phyloP scores from a whole-genome alignment of 306 rosid species.

The Ormosia emarginata region DNA sequence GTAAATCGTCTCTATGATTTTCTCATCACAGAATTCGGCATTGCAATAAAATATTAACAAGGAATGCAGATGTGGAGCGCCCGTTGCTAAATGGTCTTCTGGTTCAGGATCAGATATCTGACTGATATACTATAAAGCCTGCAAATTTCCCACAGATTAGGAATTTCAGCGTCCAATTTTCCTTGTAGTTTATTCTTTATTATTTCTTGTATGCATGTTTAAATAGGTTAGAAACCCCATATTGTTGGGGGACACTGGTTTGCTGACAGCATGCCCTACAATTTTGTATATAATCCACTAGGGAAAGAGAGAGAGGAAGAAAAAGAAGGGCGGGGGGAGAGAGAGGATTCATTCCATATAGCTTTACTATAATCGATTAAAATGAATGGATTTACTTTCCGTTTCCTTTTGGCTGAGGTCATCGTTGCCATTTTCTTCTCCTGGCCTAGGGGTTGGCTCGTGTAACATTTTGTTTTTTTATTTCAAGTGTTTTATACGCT shows the following conservation, averaged over 20 bases:
- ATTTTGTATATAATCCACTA: constrained; percentile 35
- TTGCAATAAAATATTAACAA: constrained; percentile 31
- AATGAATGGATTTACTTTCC: neutral
- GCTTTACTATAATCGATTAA: neutral
- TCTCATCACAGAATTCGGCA: constrained; percentile 43
- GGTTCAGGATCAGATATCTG: constrained; percentile 32
- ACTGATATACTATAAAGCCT: neutral
- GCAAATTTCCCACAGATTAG: neutral
- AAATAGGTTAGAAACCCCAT: constrained; percentile 16
- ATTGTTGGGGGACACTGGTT: neutral
- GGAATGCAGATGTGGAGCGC: constrained; percentile 53
- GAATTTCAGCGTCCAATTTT: constrained; percentile 25
- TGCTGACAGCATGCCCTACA: constrained; percentile 20
- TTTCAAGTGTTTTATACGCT: too few relatives aligned
- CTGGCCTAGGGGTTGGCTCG: neutral
- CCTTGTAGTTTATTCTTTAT: constrained; percentile 25
- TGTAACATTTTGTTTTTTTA: too few relatives aligned
- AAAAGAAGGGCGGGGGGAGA: neutral
- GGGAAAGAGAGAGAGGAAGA: too few relatives aligned
- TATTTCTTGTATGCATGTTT: constrained; percentile 11
- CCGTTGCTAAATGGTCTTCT: constrained; percentile 70
- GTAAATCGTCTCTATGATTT: constrained; percentile 14
- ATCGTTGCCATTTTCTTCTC: neutral
- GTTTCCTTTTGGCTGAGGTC: neutral
- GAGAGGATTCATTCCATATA: neutral